Evolutionary conservation across 2,329 filamentous ascomycete genomes (phyloP), one percentile per base, ranked within the genome.

Genomic region (Ramularia endophylla): DNA sequence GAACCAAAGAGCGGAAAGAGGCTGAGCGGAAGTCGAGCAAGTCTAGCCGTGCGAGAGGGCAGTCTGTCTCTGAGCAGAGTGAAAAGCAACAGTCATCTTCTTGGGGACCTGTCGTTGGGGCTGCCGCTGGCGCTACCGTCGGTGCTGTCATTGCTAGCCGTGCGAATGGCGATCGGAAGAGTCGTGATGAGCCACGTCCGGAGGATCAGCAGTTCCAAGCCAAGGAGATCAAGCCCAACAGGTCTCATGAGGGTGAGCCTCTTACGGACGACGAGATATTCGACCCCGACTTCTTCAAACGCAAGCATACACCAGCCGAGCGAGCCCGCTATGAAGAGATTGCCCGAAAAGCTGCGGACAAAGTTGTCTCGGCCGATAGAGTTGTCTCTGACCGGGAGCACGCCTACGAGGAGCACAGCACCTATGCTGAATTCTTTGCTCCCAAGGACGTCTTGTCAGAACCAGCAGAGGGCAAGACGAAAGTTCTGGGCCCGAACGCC

Each of bases 351-450:
- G 59, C 63, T n/a, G 63, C 66, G 4, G 56, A 58, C 6, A 63
- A 67, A 20, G 59, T 73, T 11, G 32, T 34, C 17, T 25, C 22
- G 6, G 22, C 22, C 11, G 22, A 25, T 6, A 11, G 22, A 6
- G 22, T 25, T 11, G 56, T 70, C 19, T 53, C 63, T 31, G 69
- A 72, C 17, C 61, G 64, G 48, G 63, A 70, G 40, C 56, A 65
- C 9, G 60, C 63, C 27, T 71, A 70, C 50, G 46, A 46, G 12
- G 46, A 47, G 36, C 41, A 47, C 5, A 46, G 33, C 13, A 44
- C 36, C 5, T 50, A 68, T 50, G 69, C 67, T 2, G 68, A 69
- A 3, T 72, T 73, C 58, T 74, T 71, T 40, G 63, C 65, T 8
- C 69, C 69, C 1, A 60, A 61, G 32, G 68, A 71, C 35, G 60